Conservation (phyloP, 768 basidiomycete genomes). For the Agrocybe pediades region DNA sequence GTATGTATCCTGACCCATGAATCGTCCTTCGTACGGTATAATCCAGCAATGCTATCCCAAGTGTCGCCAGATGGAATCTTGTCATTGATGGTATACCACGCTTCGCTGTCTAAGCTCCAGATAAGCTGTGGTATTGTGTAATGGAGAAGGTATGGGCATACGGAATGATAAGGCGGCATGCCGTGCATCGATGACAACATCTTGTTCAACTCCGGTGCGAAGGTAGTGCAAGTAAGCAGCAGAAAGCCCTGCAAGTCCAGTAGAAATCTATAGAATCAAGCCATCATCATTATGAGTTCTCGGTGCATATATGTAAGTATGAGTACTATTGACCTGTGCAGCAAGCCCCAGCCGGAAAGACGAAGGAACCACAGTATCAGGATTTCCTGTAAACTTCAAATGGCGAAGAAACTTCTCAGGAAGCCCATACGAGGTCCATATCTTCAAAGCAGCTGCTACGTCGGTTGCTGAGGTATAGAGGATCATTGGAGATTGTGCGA, state of each 20-base stretch:
- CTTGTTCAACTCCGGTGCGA: slow-evolving; percentile 45
- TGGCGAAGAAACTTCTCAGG: slow-evolving; percentile 34
- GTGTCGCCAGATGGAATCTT: slow-evolving; percentile 28
- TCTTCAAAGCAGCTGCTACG: neutral
- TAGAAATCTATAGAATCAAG: slow-evolving; percentile 17
- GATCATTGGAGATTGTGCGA: neutral
- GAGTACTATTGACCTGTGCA: too few species aligned
- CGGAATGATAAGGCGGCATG: slow-evolving; percentile 60
- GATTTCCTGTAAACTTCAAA: slow-evolving; percentile 35
- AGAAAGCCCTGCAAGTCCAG: slow-evolving; percentile 51
- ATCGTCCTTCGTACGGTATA: slow-evolving; percentile 53
- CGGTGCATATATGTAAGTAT: too few species aligned
- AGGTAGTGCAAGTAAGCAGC: slow-evolving; percentile 52
- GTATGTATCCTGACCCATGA: slow-evolving; percentile 59
- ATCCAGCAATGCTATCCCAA: slow-evolving; percentile 54
- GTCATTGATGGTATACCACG: slow-evolving; percentile 49
- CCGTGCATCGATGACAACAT: slow-evolving; percentile 53
- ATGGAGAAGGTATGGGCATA: slow-evolving; percentile 23
- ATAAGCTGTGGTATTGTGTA: neutral
- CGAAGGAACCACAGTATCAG: slow-evolving; percentile 49
- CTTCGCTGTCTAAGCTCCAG: slow-evolving; percentile 45
- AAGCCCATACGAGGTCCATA: slow-evolving; percentile 45
- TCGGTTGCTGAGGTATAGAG: neutral
- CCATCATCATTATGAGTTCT: too few species aligned
- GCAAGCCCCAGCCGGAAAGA: slow-evolving; percentile 49